phyloP scores from a whole-genome alignment of 2,329 filamentous ascomycete species.

The Paecilomyces sp. region DNA sequence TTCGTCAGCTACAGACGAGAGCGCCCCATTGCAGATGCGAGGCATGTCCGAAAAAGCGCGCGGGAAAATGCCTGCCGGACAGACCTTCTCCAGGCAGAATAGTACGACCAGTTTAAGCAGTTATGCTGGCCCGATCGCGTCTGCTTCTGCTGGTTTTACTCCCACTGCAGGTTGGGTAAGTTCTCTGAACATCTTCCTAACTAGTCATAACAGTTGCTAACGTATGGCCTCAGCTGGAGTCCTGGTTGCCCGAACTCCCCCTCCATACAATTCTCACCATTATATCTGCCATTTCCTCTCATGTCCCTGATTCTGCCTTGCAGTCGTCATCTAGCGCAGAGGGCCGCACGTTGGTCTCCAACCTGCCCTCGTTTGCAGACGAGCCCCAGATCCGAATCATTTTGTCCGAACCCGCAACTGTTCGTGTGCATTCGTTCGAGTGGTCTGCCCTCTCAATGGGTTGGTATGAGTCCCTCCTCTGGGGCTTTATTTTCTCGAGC shows the following conservation, averaged over 20 bases:
- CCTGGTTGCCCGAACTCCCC: constrained; percentile 85
- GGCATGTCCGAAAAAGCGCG: constrained; percentile 97
- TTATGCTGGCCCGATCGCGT: constrained; percentile 52
- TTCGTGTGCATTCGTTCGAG: constrained; percentile 82
- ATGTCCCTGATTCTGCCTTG: constrained; percentile 42
- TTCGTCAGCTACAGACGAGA: constrained; percentile 63
- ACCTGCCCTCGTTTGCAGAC: constrained; percentile 36
- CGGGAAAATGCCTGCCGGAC: constrained; percentile 85
- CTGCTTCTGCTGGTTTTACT: constrained; percentile 55
- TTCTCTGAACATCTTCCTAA: constrained; percentile 3
- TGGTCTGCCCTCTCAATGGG: constrained; percentile 86
- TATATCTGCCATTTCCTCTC: constrained; percentile 54
- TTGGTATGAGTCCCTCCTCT: constrained; percentile 93
- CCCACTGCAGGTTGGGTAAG: constrained; percentile 69
- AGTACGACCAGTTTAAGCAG: constrained; percentile 74
- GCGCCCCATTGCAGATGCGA: constrained; percentile 71
- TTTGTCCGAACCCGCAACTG: constrained; percentile 58
- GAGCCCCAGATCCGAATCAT: constrained; percentile 60
- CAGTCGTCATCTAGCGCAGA: constrained; percentile 32
- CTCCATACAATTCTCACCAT: constrained; percentile 78
- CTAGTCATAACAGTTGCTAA: constrained; percentile 9
- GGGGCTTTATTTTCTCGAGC: constrained; percentile 84
- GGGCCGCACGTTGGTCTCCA: constrained; percentile 34
- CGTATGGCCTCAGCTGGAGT: constrained; percentile 59
- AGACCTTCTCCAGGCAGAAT: constrained; percentile 81